Evolutionary conservation across 306 rosid genomes (phyloP), one percentile per base, ranked within the genome.

Genomic region (Corylus avellana): DNA sequence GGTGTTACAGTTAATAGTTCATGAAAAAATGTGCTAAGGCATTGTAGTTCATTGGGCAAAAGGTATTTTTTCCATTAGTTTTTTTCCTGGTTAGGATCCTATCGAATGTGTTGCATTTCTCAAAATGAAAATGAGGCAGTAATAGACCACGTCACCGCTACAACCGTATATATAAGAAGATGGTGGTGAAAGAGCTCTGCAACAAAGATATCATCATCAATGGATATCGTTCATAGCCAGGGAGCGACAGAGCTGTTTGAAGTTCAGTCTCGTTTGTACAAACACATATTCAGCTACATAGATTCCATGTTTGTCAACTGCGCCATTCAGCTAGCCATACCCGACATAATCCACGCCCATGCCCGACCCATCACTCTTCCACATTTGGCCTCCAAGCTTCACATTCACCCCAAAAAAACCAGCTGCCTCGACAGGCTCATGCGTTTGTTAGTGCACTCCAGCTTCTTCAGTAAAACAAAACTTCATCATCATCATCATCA

Each of bases 291-390:
- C 10, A 58, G 32, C 80, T 78, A n/a, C 49, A 59, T 85, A 0
- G 82, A 79, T 75, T 85, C 90, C 76, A 85, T 87, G 89, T 87
- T 91, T 3, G 81, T 90, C 4, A 70, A 81, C 32, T 78, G 83
- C 42, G 83, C 66, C 14, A 57, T 84, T 67, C 70, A 84, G 56
- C 83, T 80, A 0, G 73, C 81, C 70, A 73, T 84, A 46, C 82
- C 84, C 0, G 82, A 80, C n/a, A 14, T 58, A 27, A 76, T 84
- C 47, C 76, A 53, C 47, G 44, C 39, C 74, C 82, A 88, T 17
- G 86, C 90, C 22, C 78, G 82, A 72, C 84, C 91, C 46, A 84
- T 88, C 22, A 82, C 90, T n/a, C 85, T 88, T n/a, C 12, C 76
- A 1, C 72, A 87, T 10, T 62, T 90, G 48, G 80, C 80, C 76